phyloP scores from a whole-genome alignment of 371 early-diverging fungal species.

The Nematocida sp. region DNA sequence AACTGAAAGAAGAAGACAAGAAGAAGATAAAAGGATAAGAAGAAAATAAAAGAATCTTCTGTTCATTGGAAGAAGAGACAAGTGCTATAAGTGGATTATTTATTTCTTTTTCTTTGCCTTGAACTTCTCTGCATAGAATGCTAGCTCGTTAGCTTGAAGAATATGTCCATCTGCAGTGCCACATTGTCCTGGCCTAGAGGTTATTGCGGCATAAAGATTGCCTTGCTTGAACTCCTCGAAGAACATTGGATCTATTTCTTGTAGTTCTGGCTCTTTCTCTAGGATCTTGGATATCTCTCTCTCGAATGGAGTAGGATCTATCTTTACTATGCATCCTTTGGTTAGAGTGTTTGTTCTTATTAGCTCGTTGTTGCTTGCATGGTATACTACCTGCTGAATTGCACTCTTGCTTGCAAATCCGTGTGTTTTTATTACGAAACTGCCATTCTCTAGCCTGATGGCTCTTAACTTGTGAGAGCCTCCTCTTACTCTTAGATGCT shows the following conservation, averaged over 20 bases:
- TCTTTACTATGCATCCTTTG: constrained; percentile 91
- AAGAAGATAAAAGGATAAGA: too few species aligned
- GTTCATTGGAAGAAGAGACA: too few species aligned
- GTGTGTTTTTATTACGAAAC: constrained; percentile 86
- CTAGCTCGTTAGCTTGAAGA: constrained; percentile 93
- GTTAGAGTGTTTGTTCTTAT: constrained; percentile 99
- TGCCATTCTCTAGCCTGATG: constrained; percentile 85
- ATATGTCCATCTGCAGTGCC: constrained; percentile 96
- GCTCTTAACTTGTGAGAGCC: constrained; percentile 96
- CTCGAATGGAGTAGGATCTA: constrained; percentile 94
- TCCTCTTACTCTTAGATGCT: constrained; percentile 88
- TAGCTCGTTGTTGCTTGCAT: constrained; percentile 98
- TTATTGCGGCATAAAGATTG: constrained; percentile 77
- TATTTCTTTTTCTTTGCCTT: constrained; percentile 67
- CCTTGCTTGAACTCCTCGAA: constrained; percentile 89
- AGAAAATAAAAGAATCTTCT: too few species aligned
- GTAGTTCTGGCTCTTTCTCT: constrained; percentile 76
- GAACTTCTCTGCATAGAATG: constrained; percentile 82
- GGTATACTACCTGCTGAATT: constrained; percentile 90
- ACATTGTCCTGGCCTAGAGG: constrained; percentile 96
- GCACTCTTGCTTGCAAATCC: constrained; percentile 70
- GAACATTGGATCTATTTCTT: constrained; percentile 77
- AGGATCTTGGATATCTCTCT: constrained; percentile 94
- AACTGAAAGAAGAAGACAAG: too few species aligned
- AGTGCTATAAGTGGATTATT: too few species aligned